Base-by-base conservation (phyloP, 805 yeast species). In the Metschnikowia peoriensis region DNA sequence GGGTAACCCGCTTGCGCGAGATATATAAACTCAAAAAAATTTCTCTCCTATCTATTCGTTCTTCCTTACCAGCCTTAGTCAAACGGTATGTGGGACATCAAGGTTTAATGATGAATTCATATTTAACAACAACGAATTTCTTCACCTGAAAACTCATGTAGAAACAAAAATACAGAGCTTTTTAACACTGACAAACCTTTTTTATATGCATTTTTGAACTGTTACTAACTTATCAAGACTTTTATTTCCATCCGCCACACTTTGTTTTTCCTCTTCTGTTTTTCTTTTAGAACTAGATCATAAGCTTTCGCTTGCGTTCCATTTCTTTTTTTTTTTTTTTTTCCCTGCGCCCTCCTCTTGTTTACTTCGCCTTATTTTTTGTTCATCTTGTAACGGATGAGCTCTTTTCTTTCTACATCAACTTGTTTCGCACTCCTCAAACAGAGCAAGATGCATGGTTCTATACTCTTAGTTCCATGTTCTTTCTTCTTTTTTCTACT, bases 141-240 rank as follows among this genome's bases (percentile, higher is more conserved):
- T 83, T 83, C 87, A 82, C 80, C 87, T 82, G 85, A 82, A 80
- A 60, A 65, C 64, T 72, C 76, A 68, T 79, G 81, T 79, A 73
- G 86, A 80, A 76, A 79, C 64, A 61, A 70, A 67, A 75, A 71
- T 73, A 63, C 85, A 78, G 83, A 79, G 87, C 87, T 83, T 83
- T 83, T 83, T 83, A 83, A 83, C 86, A 80, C 87, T 83, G 87
- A 66, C 53, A 57, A 52, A 53, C 52, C 55, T 34, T 16, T 14
- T 28, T 7, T 15, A 15, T 44, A 14, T 34, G 42, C 38, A 22
- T 12, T 27, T 38, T 16, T 17, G 46, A 41, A 43, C 35, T 38
- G 48, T 32, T 55, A 57, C 60, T 57, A 57, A 57, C 51, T 39
- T 32, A 17, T 40, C 38, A 44, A 45, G 51, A 32, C 39, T 29